A percentile compares a stretch with the other conserved stretches of the same genome.
These are phyloP conservation scores for Vigna nakashimae DNA, from an alignment of 306 rosid genomes.

Conservation along the genomic window DNA sequence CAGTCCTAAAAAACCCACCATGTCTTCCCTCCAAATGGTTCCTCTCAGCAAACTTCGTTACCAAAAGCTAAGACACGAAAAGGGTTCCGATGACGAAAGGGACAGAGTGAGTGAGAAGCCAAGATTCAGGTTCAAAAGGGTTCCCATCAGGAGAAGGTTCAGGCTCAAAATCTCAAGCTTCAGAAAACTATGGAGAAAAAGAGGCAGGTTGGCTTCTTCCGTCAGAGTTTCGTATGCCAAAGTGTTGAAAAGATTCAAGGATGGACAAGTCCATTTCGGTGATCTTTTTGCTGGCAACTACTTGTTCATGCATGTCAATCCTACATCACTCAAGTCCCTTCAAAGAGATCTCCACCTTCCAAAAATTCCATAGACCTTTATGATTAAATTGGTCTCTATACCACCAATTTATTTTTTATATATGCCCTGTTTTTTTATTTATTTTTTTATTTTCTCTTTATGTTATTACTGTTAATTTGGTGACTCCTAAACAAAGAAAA, in stretches of 20 bases:
- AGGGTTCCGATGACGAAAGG: constrained; percentile 36
- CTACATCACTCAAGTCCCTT: constrained; percentile 58
- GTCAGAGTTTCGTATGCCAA: constrained; percentile 54
- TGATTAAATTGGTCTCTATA: background rate
- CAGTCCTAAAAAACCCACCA: constrained; percentile 20
- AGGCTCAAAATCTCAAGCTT: constrained; percentile 68
- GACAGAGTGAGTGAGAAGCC: constrained; percentile 43
- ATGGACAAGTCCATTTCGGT: constrained; percentile 67
- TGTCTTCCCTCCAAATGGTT: constrained; percentile 47
- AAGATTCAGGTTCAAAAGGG: constrained; percentile 57
- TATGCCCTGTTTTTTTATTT: background rate
- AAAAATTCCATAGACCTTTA: constrained; percentile 39
- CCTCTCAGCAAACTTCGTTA: constrained; percentile 50
- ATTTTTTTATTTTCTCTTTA: too few species aligned
- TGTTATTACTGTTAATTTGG: too few species aligned
- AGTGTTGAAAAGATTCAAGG: constrained; percentile 62
- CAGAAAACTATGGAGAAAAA: constrained; percentile 68
- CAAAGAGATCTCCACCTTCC: constrained; percentile 44
- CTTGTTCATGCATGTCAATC: constrained; percentile 74
- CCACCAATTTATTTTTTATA: background rate
- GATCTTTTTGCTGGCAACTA: constrained; percentile 91
- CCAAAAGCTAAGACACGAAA: constrained; percentile 55
- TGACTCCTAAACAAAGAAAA: too few species aligned
- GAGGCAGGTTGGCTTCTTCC: constrained; percentile 50
- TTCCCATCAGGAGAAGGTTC: constrained; percentile 59